Evolutionary conservation across 305 asterid genomes (phyloP).

Genomic region (Coffea humblotiana): DNA sequence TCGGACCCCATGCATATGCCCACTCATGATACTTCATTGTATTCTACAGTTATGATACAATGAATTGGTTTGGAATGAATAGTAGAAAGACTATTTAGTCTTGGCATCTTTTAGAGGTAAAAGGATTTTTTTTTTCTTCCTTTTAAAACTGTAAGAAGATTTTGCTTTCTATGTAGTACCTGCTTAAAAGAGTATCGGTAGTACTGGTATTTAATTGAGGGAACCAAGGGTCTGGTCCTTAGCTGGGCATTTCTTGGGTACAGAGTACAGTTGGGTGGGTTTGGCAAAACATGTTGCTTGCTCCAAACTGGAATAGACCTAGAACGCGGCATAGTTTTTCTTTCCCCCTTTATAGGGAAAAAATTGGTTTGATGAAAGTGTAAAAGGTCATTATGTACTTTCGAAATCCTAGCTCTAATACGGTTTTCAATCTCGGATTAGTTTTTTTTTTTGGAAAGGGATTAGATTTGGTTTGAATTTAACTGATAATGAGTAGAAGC

Average conservation of each 20-base stretch:
- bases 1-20: not conserved
- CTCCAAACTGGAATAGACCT: not conserved
- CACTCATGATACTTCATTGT: not conserved
- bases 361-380: not conserved
- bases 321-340: not conserved
- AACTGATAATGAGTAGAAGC: no score
- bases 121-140: not conserved
- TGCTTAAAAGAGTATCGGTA: not conserved
- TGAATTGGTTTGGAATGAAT: slow-evolving; percentile 6
- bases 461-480: no score
- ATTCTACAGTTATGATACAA: not conserved
- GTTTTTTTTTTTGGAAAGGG: no score
- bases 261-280: not conserved
- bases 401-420: not conserved
- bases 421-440: no score
- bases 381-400: not conserved
- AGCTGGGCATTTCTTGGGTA: not conserved
- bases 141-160: no score
- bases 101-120: not conserved
- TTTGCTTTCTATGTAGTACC: not conserved
- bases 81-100: not conserved
- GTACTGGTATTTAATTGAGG: not conserved
- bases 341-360: not conserved
- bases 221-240: not conserved
- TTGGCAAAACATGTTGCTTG: not conserved